phyloP scores from a whole-genome alignment of 169 alveolate genomes.

The Perkinsus marinus region DNA sequence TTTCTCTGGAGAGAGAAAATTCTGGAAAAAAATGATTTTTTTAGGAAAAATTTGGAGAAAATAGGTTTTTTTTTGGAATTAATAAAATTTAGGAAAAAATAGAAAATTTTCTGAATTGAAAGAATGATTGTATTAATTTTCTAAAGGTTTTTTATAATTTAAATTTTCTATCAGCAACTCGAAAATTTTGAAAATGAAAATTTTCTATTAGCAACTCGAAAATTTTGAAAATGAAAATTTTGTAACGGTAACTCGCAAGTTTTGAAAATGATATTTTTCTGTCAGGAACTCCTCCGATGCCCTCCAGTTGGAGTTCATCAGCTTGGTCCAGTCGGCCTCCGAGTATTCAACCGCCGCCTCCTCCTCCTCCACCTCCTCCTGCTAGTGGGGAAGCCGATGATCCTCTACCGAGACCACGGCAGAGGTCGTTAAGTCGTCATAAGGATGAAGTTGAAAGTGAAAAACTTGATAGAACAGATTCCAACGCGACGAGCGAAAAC shows the following conservation, averaged over 20 bases:
- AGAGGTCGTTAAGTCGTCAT: not conserved
- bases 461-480: not conserved
- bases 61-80: too few species aligned
- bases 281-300: not conserved
- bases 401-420: not conserved
- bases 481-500: too few species aligned
- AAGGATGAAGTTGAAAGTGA: not conserved
- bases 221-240: too few species aligned
- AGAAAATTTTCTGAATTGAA: too few species aligned
- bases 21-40: not conserved
- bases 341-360: not conserved
- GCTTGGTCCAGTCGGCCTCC: not conserved
- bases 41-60: too few species aligned
- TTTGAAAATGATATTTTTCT: not conserved
- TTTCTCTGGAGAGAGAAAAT: not conserved
- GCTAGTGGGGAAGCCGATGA: not conserved
- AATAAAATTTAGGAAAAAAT: too few species aligned
- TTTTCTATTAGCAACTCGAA: too few species aligned
- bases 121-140: too few species aligned
- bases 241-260: too few species aligned
- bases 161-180: too few species aligned
- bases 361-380: not conserved
- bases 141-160: too few species aligned
- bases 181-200: too few species aligned
- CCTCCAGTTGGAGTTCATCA: not conserved